phyloP scores from a whole-genome alignment of 2,329 filamentous ascomycete species.

The Lachnellula hyalina region DNA sequence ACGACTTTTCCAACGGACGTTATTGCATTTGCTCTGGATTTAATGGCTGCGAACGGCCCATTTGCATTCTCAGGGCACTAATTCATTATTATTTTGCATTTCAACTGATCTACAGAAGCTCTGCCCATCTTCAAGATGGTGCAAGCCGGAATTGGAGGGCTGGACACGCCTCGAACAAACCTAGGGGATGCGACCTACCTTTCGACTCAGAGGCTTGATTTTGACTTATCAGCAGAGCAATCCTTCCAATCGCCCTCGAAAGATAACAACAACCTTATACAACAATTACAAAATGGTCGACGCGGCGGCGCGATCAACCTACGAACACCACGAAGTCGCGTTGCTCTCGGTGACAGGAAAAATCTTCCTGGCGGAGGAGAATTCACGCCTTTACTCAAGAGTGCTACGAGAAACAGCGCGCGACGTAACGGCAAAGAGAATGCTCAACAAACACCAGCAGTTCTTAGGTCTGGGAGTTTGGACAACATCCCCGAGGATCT shows the following conservation, averaged over 20 bases:
- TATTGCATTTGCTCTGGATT: constrained; percentile 26
- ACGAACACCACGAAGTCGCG: constrained; percentile 66
- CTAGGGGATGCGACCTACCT: constrained; percentile 80
- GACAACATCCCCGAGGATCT: constrained; percentile 64
- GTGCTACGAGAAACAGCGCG: constrained; percentile 65
- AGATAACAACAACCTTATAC: constrained; percentile 68
- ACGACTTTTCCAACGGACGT: constrained; percentile 2
- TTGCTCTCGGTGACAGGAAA: constrained; percentile 64
- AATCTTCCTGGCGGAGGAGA: constrained; percentile 72
- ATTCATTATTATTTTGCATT: constrained; percentile 17
- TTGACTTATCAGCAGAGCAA: constrained; percentile 81
- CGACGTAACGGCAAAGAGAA: constrained; percentile 60
- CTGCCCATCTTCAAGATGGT: constrained; percentile 47
- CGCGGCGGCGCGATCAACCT: constrained; percentile 50
- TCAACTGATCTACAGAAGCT: constrained; percentile 17
- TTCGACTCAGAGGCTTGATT: constrained; percentile 57
- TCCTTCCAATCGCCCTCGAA: constrained; percentile 80
- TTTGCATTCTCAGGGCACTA: constrained; percentile 20
- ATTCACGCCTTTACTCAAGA: constrained; percentile 92
- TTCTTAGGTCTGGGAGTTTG: constrained; percentile 51
- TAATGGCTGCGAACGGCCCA: constrained; percentile 24
- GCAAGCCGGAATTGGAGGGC: constrained; percentile 55
- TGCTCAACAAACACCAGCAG: constrained; percentile 63
- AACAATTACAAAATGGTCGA: constrained; percentile 64
- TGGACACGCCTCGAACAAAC: constrained; percentile 85